phyloP scores from a whole-genome alignment of 169 alveolate species.

The Plasmodium chabaudi region DNA sequence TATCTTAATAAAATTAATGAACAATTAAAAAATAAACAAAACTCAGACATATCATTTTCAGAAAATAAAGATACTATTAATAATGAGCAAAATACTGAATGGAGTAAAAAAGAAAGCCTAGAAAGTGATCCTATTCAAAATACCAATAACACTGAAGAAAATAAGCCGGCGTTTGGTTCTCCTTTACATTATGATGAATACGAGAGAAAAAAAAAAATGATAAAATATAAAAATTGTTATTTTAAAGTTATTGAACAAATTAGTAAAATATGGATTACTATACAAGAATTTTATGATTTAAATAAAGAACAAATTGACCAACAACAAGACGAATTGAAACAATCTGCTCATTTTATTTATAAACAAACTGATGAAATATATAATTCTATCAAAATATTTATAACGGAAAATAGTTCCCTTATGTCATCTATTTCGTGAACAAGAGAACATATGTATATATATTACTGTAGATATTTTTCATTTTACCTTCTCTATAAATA shows the following conservation, averaged over 20 bases:
- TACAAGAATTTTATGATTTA: slow-evolving; percentile 58
- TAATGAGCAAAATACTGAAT: no score
- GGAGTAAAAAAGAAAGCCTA: neutral
- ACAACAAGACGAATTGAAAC: neutral
- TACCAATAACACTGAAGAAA: neutral
- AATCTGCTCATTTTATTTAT: slow-evolving; percentile 6
- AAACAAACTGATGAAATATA: slow-evolving; percentile 32
- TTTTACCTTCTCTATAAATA: no score
- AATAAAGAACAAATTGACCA: slow-evolving; percentile 46
- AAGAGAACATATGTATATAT: no score
- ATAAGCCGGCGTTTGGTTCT: neutral
- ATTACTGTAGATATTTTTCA: no score
- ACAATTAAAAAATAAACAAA: neutral
- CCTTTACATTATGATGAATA: slow-evolving; percentile 6
- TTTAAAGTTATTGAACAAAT: slow-evolving; percentile 60
- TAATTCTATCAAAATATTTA: slow-evolving; percentile 31
- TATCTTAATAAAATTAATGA: slow-evolving; percentile 13
- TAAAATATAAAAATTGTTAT: slow-evolving; percentile 52
- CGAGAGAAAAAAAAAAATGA: slow-evolving; percentile 1
- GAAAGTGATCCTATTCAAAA: neutral
- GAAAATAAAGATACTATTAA: neutral
- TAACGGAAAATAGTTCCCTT: slow-evolving; percentile 28
- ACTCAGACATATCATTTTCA: neutral
- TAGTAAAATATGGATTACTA: slow-evolving; percentile 46
- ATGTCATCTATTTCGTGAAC: slow-evolving; percentile 28